Evolutionary conservation across 805 yeast species (phyloP), one percentile per base, ranked within the genome.

Genomic region (Candida coquimbonensis): DNA sequence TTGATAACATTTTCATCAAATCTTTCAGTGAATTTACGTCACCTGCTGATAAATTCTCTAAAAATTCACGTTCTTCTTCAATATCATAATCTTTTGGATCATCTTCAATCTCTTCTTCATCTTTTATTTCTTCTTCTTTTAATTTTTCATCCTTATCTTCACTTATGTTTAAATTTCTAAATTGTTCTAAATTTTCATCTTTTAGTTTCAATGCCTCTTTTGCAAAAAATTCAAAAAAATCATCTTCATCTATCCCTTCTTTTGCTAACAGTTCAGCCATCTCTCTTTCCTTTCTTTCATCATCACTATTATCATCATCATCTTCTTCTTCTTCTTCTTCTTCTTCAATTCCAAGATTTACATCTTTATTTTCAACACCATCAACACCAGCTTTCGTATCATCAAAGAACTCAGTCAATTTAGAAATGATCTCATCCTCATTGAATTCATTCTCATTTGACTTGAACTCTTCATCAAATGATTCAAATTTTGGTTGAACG

Each of bases 171-270:
- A 53, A 33, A 14, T 49, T 50, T 46, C 70, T 60, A 44, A 65
- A 63, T 8, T 59, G 51, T 34, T 68, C 75, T 9, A 80, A 53
- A 17, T 77, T 75, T 6, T 69, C 73, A 16, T 72, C 69, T 0
- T 68, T 57, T 49, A 80, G 45, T 21, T 77, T 68, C 25, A 81
- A 53, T 0, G 80, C 86, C 29, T 79, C 75, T 45, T 71, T 70
- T 12, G 78, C 63, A 56, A 80, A 78, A 53, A 69, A 81, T 56
- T 82, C 88, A 53, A 81, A 77, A 55, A 82, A 82, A 54, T 82
- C 87, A 56, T 81, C 87, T 52, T 80, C 86, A 53, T 77, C 79
- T 9, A 81, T 75, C 44, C 68, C 75, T 16, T 69, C 57, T 11
- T 64, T 64, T 42, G 67, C 68, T 1, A 54, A 38, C n/a, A 56